Percentiles rank a stretch among this genome's conserved stretches.
Evolutionary conservation across 139 green algal species (phyloP).

Genomic region (Chlorella sp.): DNA sequence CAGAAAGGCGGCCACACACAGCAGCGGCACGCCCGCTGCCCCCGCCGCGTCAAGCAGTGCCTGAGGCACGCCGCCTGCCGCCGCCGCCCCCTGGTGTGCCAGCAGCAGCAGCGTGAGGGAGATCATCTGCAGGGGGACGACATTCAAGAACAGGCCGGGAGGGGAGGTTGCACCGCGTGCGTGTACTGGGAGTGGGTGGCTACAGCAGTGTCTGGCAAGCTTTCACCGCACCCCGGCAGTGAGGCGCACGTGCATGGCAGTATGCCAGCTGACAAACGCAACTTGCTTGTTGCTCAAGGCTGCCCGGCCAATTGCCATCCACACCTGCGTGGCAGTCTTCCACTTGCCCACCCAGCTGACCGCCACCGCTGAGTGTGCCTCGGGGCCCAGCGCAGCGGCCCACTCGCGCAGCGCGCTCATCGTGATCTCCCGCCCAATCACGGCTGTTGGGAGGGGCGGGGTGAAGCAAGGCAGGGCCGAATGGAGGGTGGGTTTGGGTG

Average conservation of each 20-base stretch:
- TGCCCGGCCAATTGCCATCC: too few species aligned
- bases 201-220: too few species aligned
- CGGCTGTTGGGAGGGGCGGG: constrained; percentile 67
- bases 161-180: too few species aligned
- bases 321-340: constrained; percentile 82
- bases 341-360: constrained; percentile 88
- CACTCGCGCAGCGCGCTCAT: constrained; percentile 94
- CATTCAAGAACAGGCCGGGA: too few species aligned
- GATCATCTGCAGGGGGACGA: constrained; percentile 60
- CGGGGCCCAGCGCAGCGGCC: constrained; percentile 78
- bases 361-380: constrained; percentile 81
- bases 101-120: constrained; percentile 67
- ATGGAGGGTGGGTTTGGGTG: too few species aligned
- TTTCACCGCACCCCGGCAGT: too few species aligned
- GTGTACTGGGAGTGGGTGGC: too few species aligned
- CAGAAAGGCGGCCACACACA: constrained; percentile 76
- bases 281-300: too few species aligned
- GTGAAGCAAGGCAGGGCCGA: too few species aligned
- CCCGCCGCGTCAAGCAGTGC: constrained; percentile 27
- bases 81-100: constrained; percentile 51
- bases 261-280: too few species aligned
- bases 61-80: neutral
- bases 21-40: constrained; percentile 60
- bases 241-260: too few species aligned
- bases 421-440: constrained; percentile 93